Conservation (phyloP, 2,329 filamentous ascomycete species). For the Capronia coronata region DNA sequence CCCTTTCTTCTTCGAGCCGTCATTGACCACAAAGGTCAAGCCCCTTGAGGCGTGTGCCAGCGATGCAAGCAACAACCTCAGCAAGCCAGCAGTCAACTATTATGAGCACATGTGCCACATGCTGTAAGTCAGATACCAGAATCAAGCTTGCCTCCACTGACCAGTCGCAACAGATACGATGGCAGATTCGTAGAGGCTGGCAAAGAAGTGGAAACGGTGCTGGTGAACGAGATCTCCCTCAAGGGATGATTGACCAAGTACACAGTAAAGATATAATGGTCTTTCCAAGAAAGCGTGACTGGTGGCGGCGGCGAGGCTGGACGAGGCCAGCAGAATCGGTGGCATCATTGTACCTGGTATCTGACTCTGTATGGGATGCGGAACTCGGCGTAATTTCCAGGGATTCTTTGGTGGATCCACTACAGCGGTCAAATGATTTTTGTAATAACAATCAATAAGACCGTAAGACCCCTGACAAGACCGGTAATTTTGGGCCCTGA, state of each 20-base stretch:
- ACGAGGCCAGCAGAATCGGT: too few relatives aligned
- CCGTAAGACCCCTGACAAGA: not conserved
- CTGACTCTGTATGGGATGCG: too few relatives aligned
- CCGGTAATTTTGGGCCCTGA: not conserved
- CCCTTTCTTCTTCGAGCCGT: slow-evolving; percentile 12
- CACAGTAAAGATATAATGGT: not conserved
- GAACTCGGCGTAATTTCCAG: too few relatives aligned
- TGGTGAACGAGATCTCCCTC: slow-evolving; percentile 9
- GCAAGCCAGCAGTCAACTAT: not conserved
- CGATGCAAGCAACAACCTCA: not conserved
- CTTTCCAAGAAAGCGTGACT: too few relatives aligned
- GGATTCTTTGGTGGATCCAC: not conserved
- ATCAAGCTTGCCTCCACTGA: not conserved
- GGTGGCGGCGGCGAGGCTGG: too few relatives aligned
- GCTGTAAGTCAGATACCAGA: slow-evolving; percentile 4
- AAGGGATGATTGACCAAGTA: not conserved
- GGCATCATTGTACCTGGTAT: too few relatives aligned
- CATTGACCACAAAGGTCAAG: slow-evolving; percentile 2
- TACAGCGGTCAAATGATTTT: not conserved
- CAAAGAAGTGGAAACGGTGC: slow-evolving; percentile 1
- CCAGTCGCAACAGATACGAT: slow-evolving; percentile 4
- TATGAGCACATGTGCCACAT: slow-evolving; percentile 14
- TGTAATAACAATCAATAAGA: not conserved
- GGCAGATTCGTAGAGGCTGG: slow-evolving; percentile 10
- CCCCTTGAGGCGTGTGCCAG: slow-evolving; percentile 1